Conservation (phyloP, 768 basidiomycete species). For the Cystofilobasidium macerans region DNA sequence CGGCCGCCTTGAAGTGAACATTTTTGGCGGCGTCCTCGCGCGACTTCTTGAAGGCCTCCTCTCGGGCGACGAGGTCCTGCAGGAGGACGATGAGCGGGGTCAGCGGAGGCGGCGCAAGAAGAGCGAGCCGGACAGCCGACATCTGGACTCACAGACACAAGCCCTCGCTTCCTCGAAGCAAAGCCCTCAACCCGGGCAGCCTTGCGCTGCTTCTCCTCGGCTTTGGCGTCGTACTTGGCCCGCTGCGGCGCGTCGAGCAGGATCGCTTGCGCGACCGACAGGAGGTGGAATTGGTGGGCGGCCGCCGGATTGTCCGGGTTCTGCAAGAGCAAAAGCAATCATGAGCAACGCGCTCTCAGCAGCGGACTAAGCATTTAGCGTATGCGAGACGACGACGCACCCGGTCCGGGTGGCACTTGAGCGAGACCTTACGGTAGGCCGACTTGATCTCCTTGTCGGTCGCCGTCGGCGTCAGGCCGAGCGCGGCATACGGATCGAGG, state of each 20-base stretch:
- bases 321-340: background rate
- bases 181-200: constrained; percentile 9
- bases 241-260: constrained; percentile 22
- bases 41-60: constrained; percentile 24
- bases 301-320: constrained; percentile 26
- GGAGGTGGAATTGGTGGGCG: constrained; percentile 27
- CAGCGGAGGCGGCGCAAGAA: background rate
- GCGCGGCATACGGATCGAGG: constrained; percentile 22
- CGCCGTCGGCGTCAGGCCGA: constrained; percentile 15
- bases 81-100: background rate
- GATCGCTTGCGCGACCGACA: constrained; percentile 21
- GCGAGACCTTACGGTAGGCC: constrained; percentile 24
- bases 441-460: constrained; percentile 27
- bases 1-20: constrained; percentile 2
- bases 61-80: constrained; percentile 23
- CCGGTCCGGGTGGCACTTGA: constrained; percentile 22
- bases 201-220: constrained; percentile 1
- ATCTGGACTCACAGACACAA: constrained; percentile 15
- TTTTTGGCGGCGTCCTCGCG: background rate
- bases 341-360: background rate
- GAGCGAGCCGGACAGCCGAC: background rate
- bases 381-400: constrained; percentile 3
- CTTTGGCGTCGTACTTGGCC: constrained; percentile 20
- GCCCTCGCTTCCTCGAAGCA: constrained; percentile 13
- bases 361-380: background rate